Percentiles rank a stretch among this genome's conserved stretches.
These are phyloP conservation scores for Microbotryum intermedium DNA, from an alignment of 1,284 basidiomycete species.

Conservation along the genomic window DNA sequence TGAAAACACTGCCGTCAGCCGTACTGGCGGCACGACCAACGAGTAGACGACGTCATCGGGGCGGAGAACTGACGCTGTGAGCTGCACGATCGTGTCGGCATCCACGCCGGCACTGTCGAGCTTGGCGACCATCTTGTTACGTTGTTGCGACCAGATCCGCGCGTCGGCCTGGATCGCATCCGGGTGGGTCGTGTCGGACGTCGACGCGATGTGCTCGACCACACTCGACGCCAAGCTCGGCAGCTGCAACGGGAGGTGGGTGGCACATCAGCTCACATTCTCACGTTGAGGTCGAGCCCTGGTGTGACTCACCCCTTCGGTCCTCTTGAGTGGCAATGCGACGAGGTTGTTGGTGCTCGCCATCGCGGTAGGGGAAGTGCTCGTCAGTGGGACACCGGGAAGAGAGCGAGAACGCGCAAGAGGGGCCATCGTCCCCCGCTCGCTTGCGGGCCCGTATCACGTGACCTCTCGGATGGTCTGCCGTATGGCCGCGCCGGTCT, in stretches of 20 bases:
- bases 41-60: background rate
- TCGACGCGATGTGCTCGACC: background rate
- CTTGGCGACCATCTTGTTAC: background rate
- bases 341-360: conserved; percentile 4
- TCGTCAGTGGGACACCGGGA: too few species aligned
- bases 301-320: background rate
- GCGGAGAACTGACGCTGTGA: background rate
- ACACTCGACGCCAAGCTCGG: background rate
- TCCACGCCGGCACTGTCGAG: background rate
- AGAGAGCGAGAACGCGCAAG: too few species aligned
- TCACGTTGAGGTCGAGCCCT: background rate
- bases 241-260: background rate
- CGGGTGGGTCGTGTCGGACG: background rate
- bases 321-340: conserved; percentile 9
- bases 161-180: conserved; percentile 1
- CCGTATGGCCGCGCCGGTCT: too few species aligned
- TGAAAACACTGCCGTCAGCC: background rate
- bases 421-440: too few species aligned
- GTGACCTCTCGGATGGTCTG: too few species aligned
- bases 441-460: too few species aligned
- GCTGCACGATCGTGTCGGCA: background rate
- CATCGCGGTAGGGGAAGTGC: too few species aligned
- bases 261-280: background rate
- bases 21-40: accelerated
- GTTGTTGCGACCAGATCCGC: background rate